Evolutionary conservation across 179 eudicot genomes (phyloP), one percentile per base, ranked within the genome.

Genomic region (Beta corolliflora): DNA sequence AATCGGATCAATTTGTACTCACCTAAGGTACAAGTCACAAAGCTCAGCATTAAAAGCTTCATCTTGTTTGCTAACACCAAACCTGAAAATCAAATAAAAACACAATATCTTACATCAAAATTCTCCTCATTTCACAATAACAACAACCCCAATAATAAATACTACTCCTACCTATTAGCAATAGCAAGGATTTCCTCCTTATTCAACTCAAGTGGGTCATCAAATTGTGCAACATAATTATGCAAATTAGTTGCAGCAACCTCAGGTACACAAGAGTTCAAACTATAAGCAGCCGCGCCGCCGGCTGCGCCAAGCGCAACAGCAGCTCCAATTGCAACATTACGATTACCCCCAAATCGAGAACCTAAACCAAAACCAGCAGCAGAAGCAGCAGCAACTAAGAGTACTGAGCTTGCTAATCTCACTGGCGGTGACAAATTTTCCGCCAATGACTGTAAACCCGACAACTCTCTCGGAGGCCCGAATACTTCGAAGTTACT

Each of bases 31-130:
- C 70, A 96, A 86, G 80, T 93, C 93, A 79, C 89, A 92, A 69
- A 96, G 93, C 88, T 94, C 98, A 15, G 94, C 91, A 82, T 77
- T 91, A 86, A 96, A 96, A 56, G 89, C 88, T 61, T 93, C 93
- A 83, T 96, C 86, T 84, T 91, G 97, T 83, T 92, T 94, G 93
- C 97, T 93, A 77, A 96, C 89, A 41, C 98, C 99, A 68, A 87
- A 91, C 80, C 99, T 95, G 92, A 46, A 71, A 71, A 79, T 77
- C 50, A 83, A 25, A 81, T 36, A 36, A 36, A 36, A 36, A 36
- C 55, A 23, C 60, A 52, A 6, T 69, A 80, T 25, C 7, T 54
- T 15, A 75, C 44, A 16, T 74, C 83, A 48, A 59, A 6, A 63
- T 19, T 53, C 31, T 3, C 15, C n/a, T 36, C 7, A 65, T 25